Evolutionary conservation across 202 grass and related monocot genomes (phyloP), one percentile per base, ranked within the genome.

Genomic region (Brachypodium distachyon): DNA sequence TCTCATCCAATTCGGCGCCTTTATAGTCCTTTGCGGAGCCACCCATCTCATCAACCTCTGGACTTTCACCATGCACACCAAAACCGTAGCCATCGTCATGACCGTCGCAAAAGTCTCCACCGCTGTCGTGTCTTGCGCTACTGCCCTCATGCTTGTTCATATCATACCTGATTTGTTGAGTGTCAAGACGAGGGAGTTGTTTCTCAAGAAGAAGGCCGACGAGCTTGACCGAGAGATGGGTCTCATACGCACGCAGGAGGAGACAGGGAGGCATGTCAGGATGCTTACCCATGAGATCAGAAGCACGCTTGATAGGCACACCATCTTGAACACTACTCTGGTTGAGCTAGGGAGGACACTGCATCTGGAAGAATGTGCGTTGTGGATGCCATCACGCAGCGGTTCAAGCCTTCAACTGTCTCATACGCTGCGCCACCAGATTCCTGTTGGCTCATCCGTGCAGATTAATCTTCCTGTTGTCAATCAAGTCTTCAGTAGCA

Each of bases 401-500:
- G 64, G 64, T 18, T 47, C 25, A 25, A 46, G 8, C 64, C 64
- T 68, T 68, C 40, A 68, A 40, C 64, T 68, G 22, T 25, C 51
- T 54, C 51, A 54, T 3, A 54, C 51, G 5, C 51, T 54, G 51
- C 51, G 51, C 51, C 51, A 54, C 22, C 51, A 25, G 51, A 54
- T 54, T 11, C 51, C 51, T 1, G 51, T 4, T 54, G 51, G 51
- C 21, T 54, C 22, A 1, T 54, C 51, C 26, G 51, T 54, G 10
- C 51, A 54, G 51, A 54, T 54, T 4, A 54, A 54, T 1, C 51
- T 54, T 1, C 22, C 93, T 50, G 78, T 97, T 18, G 86, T 97
- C 67, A 97, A 93, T 44, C 83, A 97, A 77, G 90, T 97, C 21
- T 97, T 97, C 79, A 89, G 77, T 80, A 89, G 87, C 60, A 93